Evolutionary conservation across 140 eudicot genomes (phyloP).

Genomic region (Stevia rebaudiana): DNA sequence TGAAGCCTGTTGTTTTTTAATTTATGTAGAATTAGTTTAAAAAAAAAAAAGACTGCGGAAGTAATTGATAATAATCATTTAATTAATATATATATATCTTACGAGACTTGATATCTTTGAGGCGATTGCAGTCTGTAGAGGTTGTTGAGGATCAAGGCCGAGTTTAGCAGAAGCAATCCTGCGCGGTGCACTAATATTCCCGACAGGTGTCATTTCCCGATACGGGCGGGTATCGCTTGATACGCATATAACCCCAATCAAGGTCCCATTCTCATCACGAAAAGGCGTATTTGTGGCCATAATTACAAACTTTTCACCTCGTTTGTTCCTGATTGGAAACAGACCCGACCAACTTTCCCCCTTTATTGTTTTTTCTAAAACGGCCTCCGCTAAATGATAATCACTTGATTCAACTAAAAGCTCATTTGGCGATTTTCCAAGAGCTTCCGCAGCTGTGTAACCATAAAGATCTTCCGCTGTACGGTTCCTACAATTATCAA

Average conservation of each 20-base stretch:
- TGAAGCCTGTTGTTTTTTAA: conserved; percentile 57
- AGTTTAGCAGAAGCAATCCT: conserved; percentile 65
- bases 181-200: conserved; percentile 44
- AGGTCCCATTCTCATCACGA: conserved; percentile 65
- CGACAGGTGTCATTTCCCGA: conserved; percentile 36
- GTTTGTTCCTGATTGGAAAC: conserved; percentile 66
- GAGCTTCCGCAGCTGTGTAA: conserved; percentile 66
- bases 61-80: too few species aligned
- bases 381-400: conserved; percentile 39
- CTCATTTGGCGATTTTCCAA: conserved; percentile 49
- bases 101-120: conserved; percentile 81
- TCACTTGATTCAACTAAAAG: conserved; percentile 48
- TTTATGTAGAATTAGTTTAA: too few species aligned
- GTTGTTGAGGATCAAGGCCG: conserved; percentile 94
- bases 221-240: conserved; percentile 71
- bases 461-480: conserved; percentile 87
- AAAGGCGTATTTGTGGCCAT: conserved; percentile 69
- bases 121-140: conserved; percentile 76
- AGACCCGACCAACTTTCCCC: conserved; percentile 82
- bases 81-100: too few species aligned
- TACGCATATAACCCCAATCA: conserved; percentile 75
- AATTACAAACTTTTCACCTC: conserved; percentile 49
- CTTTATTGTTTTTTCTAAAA: conserved; percentile 36
- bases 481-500: conserved; percentile 57
- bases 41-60: too few species aligned